Base-by-base conservation (phyloP, 1,284 basidiomycete genomes). In the Rhodotorula sp. region DNA sequence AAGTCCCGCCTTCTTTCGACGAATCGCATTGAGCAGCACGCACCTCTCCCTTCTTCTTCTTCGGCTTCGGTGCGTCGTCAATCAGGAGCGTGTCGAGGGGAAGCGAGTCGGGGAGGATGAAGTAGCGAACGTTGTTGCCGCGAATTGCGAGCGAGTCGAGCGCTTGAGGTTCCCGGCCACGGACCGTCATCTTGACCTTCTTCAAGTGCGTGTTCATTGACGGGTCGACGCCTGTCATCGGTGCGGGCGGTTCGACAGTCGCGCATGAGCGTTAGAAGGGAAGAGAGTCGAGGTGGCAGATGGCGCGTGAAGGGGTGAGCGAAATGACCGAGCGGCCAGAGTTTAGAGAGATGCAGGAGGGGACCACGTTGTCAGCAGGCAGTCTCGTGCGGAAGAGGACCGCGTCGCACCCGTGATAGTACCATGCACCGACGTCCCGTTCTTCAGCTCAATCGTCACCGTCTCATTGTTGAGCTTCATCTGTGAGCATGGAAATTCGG, bases 381-480 rank as follows among this genome's bases (percentile, higher is more conserved):
- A 19, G n/a, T 61, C 4, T 5, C 27, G 44, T 29, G 36, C 32
- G 29, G 44, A 20, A 27, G 32, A 39, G 47, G 27, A 11, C 3
- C 39, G 63, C 58, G 29, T 53, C 87, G 73, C 76, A 94, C 94
- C 94, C 46, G 94, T 97, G 80, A 99, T 97, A 32, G 95, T 99
- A 24, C 95, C 95, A 79, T 96, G 91, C 36, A 99, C 89, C 66
- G 94, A 84, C 1, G 93, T 93, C 54, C 95, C 95, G 77, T 99
- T 98, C 84, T 99, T 99, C 78, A 99, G 87, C 84, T 99, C 94
- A 81, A 99, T 89, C 74, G 94, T 93, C 76, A 98, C 94, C 77
- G 94, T 95, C 86, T 99, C 95, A 82, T 98, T 98, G 87, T 97
- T 96, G 83, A 99, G 84, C 86, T 98, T 99, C 95, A 98, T 98